Evolutionary conservation across 768 basidiomycete species (phyloP).

Genomic region (Russula dissimulans): DNA sequence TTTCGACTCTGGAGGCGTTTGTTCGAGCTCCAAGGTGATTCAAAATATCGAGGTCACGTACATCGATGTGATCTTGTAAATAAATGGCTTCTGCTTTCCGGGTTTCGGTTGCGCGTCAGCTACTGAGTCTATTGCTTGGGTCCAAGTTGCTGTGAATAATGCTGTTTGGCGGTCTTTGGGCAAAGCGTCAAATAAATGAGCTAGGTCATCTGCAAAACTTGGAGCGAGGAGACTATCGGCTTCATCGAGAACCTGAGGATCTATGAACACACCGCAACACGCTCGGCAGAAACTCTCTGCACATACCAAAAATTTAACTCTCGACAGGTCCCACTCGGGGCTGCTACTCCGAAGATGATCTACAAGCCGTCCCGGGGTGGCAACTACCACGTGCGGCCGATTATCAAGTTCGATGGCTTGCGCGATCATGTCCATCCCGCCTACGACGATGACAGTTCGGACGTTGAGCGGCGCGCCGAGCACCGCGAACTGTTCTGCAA

Average conservation of each 20-base stretch:
- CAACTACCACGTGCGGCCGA: conserved; percentile 88
- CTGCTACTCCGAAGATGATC: conserved; percentile 77
- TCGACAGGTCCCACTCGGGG: conserved; percentile 73
- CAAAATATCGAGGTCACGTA: conserved; percentile 30
- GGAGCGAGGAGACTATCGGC: conserved; percentile 87
- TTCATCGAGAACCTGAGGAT: conserved; percentile 79
- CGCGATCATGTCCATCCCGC: conserved; percentile 97
- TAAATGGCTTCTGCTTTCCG: conserved; percentile 82
- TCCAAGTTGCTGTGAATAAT: conserved; percentile 93
- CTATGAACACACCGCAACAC: neutral
- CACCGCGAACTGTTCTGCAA: conserved; percentile 91
- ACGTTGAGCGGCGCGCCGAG: conserved; percentile 75
- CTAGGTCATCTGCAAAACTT: conserved; percentile 81
- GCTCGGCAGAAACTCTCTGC: neutral
- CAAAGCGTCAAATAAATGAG: conserved; percentile 63
- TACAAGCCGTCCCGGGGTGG: conserved; percentile 91
- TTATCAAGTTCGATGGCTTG: conserved; percentile 82
- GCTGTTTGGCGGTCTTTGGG: conserved; percentile 90
- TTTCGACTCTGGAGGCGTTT: conserved; percentile 56
- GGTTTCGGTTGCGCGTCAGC: conserved; percentile 61
- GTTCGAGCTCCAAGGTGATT: conserved; percentile 6
- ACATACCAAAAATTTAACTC: conserved; percentile 77
- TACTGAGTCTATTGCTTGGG: conserved; percentile 72
- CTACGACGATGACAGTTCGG: conserved; percentile 83
- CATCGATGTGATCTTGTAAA: conserved; percentile 70